Percentiles rank a stretch among this genome's conserved stretches.
Evolutionary conservation across 257 asterid species (phyloP).

Genomic region (Primulina huaijiensis): DNA sequence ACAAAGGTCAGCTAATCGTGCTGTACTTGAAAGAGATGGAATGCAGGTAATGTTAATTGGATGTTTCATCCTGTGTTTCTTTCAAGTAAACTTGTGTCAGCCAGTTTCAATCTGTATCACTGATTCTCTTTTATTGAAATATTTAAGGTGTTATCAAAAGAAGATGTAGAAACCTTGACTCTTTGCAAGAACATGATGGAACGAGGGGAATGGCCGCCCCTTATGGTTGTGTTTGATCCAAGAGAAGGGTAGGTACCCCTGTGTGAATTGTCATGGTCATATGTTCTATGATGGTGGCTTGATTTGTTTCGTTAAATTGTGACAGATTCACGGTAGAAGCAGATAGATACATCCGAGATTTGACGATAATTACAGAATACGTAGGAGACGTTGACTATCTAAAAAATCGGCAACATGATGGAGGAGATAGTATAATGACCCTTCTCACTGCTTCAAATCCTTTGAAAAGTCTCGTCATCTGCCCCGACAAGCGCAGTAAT

Average conservation of each 20-base stretch:
- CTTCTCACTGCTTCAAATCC: conserved; percentile 67
- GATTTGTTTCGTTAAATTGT: conserved; percentile 5
- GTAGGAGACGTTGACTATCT: conserved; percentile 91
- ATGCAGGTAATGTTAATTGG: conserved; percentile 69
- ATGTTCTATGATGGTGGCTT: conserved; percentile 8
- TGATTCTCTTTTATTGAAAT: background rate
- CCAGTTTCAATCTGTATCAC: background rate
- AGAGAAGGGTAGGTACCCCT: conserved; percentile 60
- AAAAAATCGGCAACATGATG: conserved; percentile 61
- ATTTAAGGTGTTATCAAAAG: conserved; percentile 58
- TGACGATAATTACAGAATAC: conserved; percentile 88
- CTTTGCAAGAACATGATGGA: conserved; percentile 81
- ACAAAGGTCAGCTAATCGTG: conserved; percentile 66
- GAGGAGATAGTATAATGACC: conserved; percentile 97
- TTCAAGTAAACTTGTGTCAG: background rate
- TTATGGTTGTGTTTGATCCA: conserved; percentile 79
- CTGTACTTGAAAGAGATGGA: conserved; percentile 67
- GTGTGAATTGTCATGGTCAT: background rate
- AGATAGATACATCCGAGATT: conserved; percentile 64
- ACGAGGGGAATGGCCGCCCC: conserved; percentile 93
- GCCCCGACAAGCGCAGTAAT: conserved; percentile 83
- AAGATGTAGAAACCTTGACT: conserved; percentile 59
- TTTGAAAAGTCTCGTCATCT: conserved; percentile 68
- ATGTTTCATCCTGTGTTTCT: background rate
- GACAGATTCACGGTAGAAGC: conserved; percentile 92